These are phyloP conservation scores for Aspergillus cavernicola DNA, from an alignment of 495 filamentous ascomycete genomes.

Conservation along the genomic window DNA sequence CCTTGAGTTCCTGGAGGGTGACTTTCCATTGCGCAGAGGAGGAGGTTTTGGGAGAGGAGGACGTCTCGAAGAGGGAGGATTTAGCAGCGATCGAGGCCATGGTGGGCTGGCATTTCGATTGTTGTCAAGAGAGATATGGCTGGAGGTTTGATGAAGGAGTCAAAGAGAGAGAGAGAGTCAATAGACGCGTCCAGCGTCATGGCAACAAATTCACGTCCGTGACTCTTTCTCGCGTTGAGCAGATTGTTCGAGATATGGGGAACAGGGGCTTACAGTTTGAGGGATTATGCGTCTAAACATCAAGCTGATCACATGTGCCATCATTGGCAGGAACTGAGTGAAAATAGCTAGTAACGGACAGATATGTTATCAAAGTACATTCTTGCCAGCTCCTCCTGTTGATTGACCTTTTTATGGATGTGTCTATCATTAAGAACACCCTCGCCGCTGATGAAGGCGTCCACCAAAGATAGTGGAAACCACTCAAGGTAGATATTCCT, in stretches of 20 bases:
- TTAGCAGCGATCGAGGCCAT: slow-evolving; percentile 21
- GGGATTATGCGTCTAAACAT: too few species aligned
- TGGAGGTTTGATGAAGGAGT: not conserved
- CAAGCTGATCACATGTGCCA: too few species aligned
- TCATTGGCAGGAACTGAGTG: too few species aligned
- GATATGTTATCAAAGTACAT: slow-evolving; percentile 29
- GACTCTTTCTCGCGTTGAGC: not conserved
- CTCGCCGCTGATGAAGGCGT: slow-evolving; percentile 55
- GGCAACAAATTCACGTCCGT: slow-evolving; percentile 12
- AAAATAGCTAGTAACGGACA: slow-evolving; percentile 6
- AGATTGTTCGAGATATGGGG: not conserved
- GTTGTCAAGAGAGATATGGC: not conserved
- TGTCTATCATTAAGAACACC: slow-evolving; percentile 29
- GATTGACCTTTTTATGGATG: slow-evolving; percentile 28
- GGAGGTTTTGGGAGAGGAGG: slow-evolving; percentile 4
- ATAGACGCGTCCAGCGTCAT: slow-evolving; percentile 11
- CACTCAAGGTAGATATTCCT: slow-evolving; percentile 67
- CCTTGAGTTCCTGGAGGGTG: slow-evolving; percentile 31
- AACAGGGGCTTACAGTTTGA: too few species aligned
- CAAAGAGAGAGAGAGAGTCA: not conserved
- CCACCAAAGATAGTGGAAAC: slow-evolving; percentile 49
- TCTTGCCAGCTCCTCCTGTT: slow-evolving; percentile 26
- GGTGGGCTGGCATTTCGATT: not conserved
- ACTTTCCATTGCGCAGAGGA: slow-evolving; percentile 32
- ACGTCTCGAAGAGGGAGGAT: slow-evolving; percentile 15